phyloP scores from a whole-genome alignment of 2,329 filamentous ascomycete species.

The Tolypocladium pustulatum region DNA sequence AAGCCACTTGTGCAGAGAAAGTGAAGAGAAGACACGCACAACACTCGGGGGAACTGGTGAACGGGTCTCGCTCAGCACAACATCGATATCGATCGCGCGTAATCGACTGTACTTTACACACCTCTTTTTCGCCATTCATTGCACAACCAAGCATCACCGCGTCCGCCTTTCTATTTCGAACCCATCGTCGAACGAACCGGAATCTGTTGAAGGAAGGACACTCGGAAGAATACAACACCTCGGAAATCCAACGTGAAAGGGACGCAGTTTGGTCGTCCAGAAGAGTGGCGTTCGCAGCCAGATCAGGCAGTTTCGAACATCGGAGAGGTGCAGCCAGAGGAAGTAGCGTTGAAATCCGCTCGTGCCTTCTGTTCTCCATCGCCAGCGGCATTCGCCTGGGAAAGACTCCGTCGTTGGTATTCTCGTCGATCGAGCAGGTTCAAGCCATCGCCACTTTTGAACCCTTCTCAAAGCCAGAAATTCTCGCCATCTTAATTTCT shows the following conservation, averaged over 20 bases:
- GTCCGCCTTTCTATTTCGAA: conserved; percentile 10
- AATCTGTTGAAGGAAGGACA: background rate
- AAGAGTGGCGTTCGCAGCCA: background rate
- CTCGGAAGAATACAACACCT: background rate
- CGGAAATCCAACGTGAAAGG: background rate
- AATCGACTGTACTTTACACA: conserved; percentile 25
- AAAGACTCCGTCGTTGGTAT: background rate
- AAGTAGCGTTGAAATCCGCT: background rate
- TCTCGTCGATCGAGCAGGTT: background rate
- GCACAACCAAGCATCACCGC: conserved; percentile 3
- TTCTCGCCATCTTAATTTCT: background rate
- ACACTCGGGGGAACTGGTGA: background rate
- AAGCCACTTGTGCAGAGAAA: background rate
- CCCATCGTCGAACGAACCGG: background rate
- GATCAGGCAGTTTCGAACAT: background rate
- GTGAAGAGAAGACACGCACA: background rate
- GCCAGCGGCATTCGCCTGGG: background rate
- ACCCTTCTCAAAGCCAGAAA: too few species aligned
- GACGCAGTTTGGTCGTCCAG: background rate
- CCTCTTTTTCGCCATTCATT: conserved; percentile 11
- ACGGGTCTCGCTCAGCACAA: background rate
- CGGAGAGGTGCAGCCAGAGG: background rate
- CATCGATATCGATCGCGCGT: conserved; percentile 12
- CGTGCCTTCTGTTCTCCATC: background rate
- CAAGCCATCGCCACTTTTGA: background rate